A percentile compares a stretch with the other conserved stretches of the same genome.
Conservation (phyloP, 148 eudicot species). For the Fallopia convolvulus region DNA sequence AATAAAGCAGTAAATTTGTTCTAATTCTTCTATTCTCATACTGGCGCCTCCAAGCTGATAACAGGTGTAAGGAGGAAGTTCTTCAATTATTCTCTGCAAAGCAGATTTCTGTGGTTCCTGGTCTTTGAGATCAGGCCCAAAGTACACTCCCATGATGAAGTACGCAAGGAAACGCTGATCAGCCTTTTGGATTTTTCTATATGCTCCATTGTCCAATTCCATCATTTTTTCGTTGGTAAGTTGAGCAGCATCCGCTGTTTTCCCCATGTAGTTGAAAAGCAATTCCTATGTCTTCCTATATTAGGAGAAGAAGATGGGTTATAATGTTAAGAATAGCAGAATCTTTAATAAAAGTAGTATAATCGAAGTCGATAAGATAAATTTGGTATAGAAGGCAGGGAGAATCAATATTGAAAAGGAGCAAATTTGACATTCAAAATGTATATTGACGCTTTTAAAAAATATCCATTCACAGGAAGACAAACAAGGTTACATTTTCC, state of each 20-base stretch:
- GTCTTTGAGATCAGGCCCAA: constrained; percentile 59
- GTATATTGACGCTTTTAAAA: not conserved
- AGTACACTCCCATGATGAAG: constrained; percentile 70
- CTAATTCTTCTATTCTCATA: constrained; percentile 47
- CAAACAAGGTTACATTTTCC: not conserved
- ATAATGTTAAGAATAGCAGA: not conserved
- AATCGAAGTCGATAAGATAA: not conserved
- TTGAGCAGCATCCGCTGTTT: not conserved
- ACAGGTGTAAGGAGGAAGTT: constrained; percentile 43
- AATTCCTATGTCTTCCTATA: not conserved
- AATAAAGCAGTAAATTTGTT: constrained; percentile 55
- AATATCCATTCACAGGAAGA: not conserved
- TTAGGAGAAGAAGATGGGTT: not conserved
- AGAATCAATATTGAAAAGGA: not conserved
- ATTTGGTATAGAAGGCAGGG: not conserved
- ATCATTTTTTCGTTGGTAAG: not conserved
- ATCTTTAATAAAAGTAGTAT: not conserved
- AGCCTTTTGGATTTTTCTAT: constrained; percentile 24
- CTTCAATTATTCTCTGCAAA: constrained; percentile 52
- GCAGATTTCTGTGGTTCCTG: constrained; percentile 46
- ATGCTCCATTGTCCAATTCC: not conserved
- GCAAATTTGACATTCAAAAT: not conserved
- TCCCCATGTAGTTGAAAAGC: not conserved
- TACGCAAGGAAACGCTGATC: constrained; percentile 63
- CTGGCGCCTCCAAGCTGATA: constrained; percentile 50